Base-by-base conservation (phyloP, 2,329 filamentous ascomycete species). In the Fusarium miscanthi region DNA sequence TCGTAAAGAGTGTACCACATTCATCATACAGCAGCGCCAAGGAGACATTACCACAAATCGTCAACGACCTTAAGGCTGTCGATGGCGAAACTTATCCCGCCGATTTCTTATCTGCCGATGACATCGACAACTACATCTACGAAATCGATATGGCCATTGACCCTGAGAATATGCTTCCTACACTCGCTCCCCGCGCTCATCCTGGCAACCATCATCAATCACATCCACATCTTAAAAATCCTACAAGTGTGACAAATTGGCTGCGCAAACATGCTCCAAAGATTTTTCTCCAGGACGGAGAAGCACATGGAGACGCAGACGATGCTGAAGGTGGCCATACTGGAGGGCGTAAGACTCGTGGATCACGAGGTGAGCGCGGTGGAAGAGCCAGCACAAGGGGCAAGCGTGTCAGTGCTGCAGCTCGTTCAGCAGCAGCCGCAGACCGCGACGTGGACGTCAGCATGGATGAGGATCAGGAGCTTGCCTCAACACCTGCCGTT, bases 221-320 rank as follows among this genome's bases (percentile, higher is more conserved):
- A 51, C 77, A 84, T 82, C 76, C 82, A 77, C 73, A 83, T 48
- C 80, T 85, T 45, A 84, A 86, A 75, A 98, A 98, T 80, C 94
- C 95, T 0, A 93, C 94, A 45, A 97, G 93, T 66, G 95, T 97
- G 6, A 97, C 97, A 84, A 98, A 97, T 81, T 99, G 96, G 96
- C 88, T 99, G 17, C 89, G 94, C 70, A 91, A 94, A 79, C 88
- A 97, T 81, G 91, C 94, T 66, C 93, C 94, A 6, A 91, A 95
- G 80, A 91, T 94, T 53, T 95, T 97, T 84, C 84, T 97, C 25
- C 92, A 97, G 80, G 93, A 94, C 77, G 89, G 90, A 56, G 79
- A 78, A 63, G 74, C 73, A 23, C 80, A 82, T 27, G 81, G 82
- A 58, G 81, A 83, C 12, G 83, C 84, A 27, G 82, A 82, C 33